Percentiles rank a stretch among this genome's conserved stretches.
These are phyloP conservation scores for Fragaria nilgerrensis DNA, from an alignment of 306 rosid genomes.

Conservation along the genomic window DNA sequence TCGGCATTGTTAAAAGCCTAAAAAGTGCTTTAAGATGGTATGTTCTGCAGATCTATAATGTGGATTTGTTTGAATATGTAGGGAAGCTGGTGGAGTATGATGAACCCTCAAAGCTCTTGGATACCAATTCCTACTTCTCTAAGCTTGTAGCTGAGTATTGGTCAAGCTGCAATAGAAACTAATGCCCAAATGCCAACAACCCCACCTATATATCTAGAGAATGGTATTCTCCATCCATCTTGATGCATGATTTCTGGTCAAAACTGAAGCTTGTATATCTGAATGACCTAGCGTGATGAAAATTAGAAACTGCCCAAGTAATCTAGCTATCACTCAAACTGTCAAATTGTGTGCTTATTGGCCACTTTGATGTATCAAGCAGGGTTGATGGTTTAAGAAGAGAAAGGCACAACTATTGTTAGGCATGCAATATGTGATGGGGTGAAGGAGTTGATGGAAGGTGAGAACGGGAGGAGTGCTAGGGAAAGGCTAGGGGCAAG, in stretches of 20 bases:
- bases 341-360: no score
- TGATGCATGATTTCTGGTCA: no score
- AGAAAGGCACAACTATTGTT: neutral
- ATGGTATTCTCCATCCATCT: no score
- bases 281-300: no score
- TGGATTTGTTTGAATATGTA: constrained; percentile 11
- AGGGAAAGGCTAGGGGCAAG: constrained; percentile 17
- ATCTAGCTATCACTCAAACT: no score
- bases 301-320: no score
- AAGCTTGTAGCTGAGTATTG: constrained; percentile 82
- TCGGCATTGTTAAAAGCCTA: neutral
- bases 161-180: constrained; percentile 54
- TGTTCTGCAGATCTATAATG: neutral
- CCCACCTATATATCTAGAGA: neutral
- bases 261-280: no score
- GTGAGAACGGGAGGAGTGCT: constrained; percentile 12
- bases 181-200: neutral
- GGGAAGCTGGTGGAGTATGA: constrained; percentile 72
- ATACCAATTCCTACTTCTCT: constrained; percentile 63
- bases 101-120: constrained; percentile 59
- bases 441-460: neutral
- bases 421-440: neutral
- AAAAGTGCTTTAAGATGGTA: no score
- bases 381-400: neutral
- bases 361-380: neutral